A percentile compares a stretch with the other conserved stretches of the same genome.
Conservation (phyloP, 2,329 filamentous ascomycete genomes). For the Dactylellina parvicollis region DNA sequence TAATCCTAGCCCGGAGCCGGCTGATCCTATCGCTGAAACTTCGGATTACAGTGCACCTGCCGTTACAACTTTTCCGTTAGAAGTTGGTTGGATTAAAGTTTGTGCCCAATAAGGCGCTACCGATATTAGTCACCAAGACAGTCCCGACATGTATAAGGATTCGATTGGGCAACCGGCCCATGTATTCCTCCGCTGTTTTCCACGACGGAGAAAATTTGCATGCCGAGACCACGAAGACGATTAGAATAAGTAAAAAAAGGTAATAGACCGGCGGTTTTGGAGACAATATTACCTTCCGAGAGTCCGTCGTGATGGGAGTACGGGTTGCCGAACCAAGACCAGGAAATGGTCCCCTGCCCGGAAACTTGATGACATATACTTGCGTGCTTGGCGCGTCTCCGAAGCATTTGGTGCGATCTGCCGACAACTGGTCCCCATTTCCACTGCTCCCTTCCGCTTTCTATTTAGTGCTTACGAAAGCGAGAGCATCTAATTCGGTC, state of each 20-base stretch:
- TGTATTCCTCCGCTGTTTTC: not conserved
- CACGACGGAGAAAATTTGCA: conserved; percentile 3
- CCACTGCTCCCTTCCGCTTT: conserved; percentile 4
- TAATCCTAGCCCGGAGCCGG: too few relatives aligned
- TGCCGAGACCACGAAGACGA: conserved; percentile 1
- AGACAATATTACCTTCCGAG: not conserved
- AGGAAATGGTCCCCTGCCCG: not conserved
- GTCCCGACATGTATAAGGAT: too few relatives aligned
- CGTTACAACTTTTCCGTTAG: too few relatives aligned
- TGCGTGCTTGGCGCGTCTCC: too few relatives aligned
- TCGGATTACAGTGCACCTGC: too few relatives aligned
- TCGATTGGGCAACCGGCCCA: not conserved
- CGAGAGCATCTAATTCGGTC: conserved; percentile 6
- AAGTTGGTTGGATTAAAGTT: too few relatives aligned
- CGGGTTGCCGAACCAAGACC: conserved; percentile 2
- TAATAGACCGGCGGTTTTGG: not conserved
- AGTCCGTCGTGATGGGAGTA: not conserved
- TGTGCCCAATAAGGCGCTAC: too few relatives aligned
- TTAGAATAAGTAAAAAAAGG: not conserved
- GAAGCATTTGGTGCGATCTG: not conserved
- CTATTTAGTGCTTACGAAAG: conserved; percentile 25
- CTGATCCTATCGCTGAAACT: too few relatives aligned
- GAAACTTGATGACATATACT: conserved; percentile 7
- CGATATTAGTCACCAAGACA: too few relatives aligned
- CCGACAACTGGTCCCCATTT: not conserved